Base-by-base conservation (phyloP, 805 yeast genomes). In the Metschnikowia lochheadii region DNA sequence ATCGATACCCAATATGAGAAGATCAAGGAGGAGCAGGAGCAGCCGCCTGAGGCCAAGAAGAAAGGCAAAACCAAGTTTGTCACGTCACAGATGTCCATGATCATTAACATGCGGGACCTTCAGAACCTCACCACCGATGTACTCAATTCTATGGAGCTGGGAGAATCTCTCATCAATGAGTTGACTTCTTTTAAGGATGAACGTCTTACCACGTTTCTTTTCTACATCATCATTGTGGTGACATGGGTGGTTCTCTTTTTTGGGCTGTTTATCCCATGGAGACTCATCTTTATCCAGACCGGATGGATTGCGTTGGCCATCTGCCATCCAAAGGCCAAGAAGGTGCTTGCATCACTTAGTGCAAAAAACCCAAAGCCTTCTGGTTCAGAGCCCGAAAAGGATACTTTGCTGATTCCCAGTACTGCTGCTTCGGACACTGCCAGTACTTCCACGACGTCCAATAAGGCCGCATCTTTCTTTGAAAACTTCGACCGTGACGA, bases 151-250 rank as follows among this genome's bases (percentile, higher is more conserved):
- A 67, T 81, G 46, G 83, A 83, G 18, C 65, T 69, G 15, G 64
- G 79, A 6, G 89, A 87, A 51, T 68, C 68, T 34, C 76, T 82
- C 49, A 70, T 83, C 58, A 77, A 73, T 57, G 85, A 84, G 11
- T 75, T 84, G 5, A 86, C 86, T 29, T 85, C 85, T 8, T 89
- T 89, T 61, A 76, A 74, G 55, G 86, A 88, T 63, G 95, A 88
- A 57, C 73, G 79, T 42, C 65, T 73, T 23, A 80, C 94, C 0
- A 84, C 94, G 0, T 70, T 81, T 5, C 60, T 87, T n/a, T 74
- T 77, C 56, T 73, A 72, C 54, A 68, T 68, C 0, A 61, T 70
- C 6, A 53, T 66, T 14, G 56, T 54, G 10, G 64, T 64, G 4
- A 57, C 77, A 0, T 56, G 67, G 5, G 64, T 79, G 10, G 65